Evolutionary conservation across 2,329 filamentous ascomycete genomes (phyloP), one percentile per base, ranked within the genome.

Genomic region (Beauveria pseudobassiana): DNA sequence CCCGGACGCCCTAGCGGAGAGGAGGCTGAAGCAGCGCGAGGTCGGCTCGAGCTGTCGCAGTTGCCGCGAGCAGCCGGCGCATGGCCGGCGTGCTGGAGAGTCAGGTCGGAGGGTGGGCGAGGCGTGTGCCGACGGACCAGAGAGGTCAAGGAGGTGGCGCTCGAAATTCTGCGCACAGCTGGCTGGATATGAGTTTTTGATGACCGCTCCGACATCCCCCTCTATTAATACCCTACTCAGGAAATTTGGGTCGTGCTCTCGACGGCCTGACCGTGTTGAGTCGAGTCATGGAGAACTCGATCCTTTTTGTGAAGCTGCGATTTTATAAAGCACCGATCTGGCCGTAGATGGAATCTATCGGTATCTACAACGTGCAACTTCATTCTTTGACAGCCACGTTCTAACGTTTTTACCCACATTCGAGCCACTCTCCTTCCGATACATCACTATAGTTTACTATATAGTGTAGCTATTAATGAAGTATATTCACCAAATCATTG

Each of bases 61-160:
- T 42, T 61, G 58, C 45, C 43, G 48, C 50, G 16, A 53, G 58
- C 34, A 52, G 50, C 16, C 24, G 57, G 16, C 57, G 57, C 43
- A 63, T 63, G 62, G 57, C 62, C 3, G 48, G 49, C 20, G 62
- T 61, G 26, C 57, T 63, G 52, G 62, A 63, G 46, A 56, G 46
- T 10, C 56, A 63, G 52, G 57, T 63, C 18, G 62, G 62, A 1
- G 62, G 62, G 5, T 63, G 62, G 62, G 62, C 62, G 46, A 26
- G 62, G 22, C 43, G 58, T 9, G 62, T 63, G 40, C 57, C 50
- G 34, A 61, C 62, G 51, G 62, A 63, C n/a, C 52, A 60, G 40
- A 52, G 58, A 56, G 43, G 62, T 63, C 38, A 63, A 56, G 46
- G 52, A 56, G 34, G 52, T 63, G 53, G 62, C 62, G 4, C 34